A percentile compares a stretch with the other conserved stretches of the same genome.
phyloP scores from a whole-genome alignment of 768 basidiomycete genomes.

The Holtermanniella nyarrowii region DNA sequence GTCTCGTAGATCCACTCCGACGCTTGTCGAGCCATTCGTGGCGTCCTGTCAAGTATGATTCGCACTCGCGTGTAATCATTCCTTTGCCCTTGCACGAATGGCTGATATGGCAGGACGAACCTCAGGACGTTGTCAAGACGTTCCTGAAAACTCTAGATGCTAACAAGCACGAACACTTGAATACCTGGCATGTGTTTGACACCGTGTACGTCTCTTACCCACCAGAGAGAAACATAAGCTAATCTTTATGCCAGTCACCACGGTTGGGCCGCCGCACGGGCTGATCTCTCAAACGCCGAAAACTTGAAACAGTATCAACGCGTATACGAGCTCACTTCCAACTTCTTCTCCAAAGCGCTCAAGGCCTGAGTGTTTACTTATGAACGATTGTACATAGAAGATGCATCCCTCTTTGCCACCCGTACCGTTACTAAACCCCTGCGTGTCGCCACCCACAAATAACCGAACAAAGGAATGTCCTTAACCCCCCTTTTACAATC shows the following conservation, averaged over 20 bases:
- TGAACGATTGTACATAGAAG: too few species aligned
- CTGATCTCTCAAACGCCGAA: conserved; percentile 49
- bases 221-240: neutral
- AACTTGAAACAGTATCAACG: conserved; percentile 55
- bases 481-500: too few species aligned
- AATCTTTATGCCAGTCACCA: conserved; percentile 45
- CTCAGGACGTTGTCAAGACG: conserved; percentile 41
- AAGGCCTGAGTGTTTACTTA: neutral
- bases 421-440: too few species aligned
- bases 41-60: too few species aligned
- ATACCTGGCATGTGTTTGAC: conserved; percentile 44
- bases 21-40: too few species aligned
- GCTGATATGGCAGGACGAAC: conserved; percentile 28
- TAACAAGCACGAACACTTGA: conserved; percentile 49
- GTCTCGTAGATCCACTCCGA: too few species aligned
- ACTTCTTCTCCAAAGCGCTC: conserved; percentile 46
- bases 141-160: conserved; percentile 47
- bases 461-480: too few species aligned
- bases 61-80: neutral
- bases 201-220: conserved; percentile 19
- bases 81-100: too few species aligned
- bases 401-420: too few species aligned
- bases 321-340: conserved; percentile 49
- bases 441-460: too few species aligned
- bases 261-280: conserved; percentile 55